phyloP scores from a whole-genome alignment of 306 rosid genomes.

The Crotalaria pallida region DNA sequence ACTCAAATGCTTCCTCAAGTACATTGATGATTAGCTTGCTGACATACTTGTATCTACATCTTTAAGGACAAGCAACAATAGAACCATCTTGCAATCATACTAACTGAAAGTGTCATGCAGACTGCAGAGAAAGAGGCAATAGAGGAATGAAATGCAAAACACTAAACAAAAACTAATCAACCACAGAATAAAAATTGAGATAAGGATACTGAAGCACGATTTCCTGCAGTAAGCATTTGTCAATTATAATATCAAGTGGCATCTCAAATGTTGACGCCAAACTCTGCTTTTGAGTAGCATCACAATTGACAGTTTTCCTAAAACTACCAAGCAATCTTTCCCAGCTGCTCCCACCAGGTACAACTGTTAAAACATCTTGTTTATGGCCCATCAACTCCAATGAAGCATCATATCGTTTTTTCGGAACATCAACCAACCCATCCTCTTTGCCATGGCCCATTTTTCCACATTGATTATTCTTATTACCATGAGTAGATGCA shows the following conservation, averaged over 20 bases:
- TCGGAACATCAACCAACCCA: conserved; percentile 31
- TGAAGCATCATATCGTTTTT: conserved; percentile 26
- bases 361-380: conserved; percentile 25
- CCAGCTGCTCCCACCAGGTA: conserved; percentile 89
- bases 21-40: conserved; percentile 86
- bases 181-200: conserved; percentile 12
- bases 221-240: conserved; percentile 89
- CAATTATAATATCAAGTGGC: conserved; percentile 82
- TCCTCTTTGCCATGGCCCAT: conserved; percentile 26
- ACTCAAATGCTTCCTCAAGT: conserved; percentile 83
- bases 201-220: conserved; percentile 92
- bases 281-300: conserved; percentile 34
- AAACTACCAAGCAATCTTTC: conserved; percentile 65
- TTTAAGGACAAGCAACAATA: conserved; percentile 42
- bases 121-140: conserved; percentile 2
- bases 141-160: conserved; percentile 1
- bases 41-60: conserved; percentile 70
- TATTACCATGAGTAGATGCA: conserved; percentile 27
- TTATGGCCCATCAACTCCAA: conserved; percentile 28
- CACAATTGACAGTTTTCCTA: conserved; percentile 23
- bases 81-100: not conserved
- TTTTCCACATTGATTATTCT: conserved; percentile 30
- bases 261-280: conserved; percentile 46
- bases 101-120: not conserved
- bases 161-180: conserved; percentile 4